Conservation (phyloP, 169 alveolate species). For the Eimeria sp. region DNA sequence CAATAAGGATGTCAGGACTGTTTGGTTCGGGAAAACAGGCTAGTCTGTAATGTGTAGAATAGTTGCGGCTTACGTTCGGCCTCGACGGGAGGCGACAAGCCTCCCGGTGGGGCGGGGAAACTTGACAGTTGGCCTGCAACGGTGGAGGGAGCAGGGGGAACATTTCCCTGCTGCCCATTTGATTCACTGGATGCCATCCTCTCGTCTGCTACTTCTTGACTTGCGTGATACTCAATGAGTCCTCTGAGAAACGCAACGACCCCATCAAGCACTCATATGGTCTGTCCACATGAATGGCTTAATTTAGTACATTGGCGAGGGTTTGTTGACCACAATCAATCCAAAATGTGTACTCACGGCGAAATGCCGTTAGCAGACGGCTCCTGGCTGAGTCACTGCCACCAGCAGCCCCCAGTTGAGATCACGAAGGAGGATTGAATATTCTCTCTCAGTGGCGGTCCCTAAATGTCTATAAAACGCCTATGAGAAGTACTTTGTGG, state of each 20-base stretch:
- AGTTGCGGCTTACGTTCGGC: constrained; percentile 40
- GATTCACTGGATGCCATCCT: constrained; percentile 7
- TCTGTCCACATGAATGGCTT: neutral
- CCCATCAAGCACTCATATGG: neutral
- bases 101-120: constrained; percentile 67
- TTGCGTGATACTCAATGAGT: neutral
- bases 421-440: neutral
- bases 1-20: neutral
- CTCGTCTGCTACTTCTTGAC: neutral
- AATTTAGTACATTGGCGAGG: neutral
- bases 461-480: neutral
- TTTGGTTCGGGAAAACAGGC: neutral
- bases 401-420: neutral
- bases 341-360: neutral
- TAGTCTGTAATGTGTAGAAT: neutral
- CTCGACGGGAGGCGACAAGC: constrained; percentile 48
- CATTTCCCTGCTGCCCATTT: constrained; percentile 8
- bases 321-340: neutral
- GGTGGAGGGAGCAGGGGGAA: constrained; percentile 40
- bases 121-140: constrained; percentile 50
- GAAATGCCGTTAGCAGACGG: neutral
- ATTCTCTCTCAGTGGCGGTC: neutral
- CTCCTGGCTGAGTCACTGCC: neutral
- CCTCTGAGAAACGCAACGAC: neutral
- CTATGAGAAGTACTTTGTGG: neutral